These are phyloP conservation scores for Morella rubra DNA, from an alignment of 306 rosid genomes.

Conservation along the genomic window DNA sequence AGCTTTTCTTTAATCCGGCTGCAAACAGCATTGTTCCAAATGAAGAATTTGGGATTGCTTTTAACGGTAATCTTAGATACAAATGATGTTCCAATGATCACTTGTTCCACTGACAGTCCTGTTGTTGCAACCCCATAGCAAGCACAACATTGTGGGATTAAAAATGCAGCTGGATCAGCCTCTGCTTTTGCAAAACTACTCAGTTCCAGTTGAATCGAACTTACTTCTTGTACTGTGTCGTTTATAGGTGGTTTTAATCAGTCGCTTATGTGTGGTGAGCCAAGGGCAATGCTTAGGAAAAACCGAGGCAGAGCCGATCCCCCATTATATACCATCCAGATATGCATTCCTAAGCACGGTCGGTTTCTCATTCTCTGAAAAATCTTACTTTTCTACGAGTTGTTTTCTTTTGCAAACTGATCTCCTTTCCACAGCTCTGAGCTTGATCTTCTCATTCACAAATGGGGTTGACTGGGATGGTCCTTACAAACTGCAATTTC, in stretches of 20 bases:
- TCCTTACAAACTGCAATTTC: conserved; percentile 79
- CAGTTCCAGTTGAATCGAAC: conserved; percentile 2
- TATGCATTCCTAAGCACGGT: conserved; percentile 89
- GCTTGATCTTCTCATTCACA: conserved; percentile 91
- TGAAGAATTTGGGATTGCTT: conserved; percentile 80
- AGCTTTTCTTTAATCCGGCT: conserved; percentile 82
- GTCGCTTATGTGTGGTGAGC: conserved; percentile 95
- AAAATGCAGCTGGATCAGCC: not conserved
- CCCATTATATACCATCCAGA: conserved; percentile 75
- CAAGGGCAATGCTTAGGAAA: conserved; percentile 79
- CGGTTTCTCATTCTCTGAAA: conserved; percentile 9
- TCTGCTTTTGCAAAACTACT: not conserved
- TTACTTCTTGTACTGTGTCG: conserved; percentile 8
- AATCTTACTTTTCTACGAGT: not conserved
- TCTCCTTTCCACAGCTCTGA: conserved; percentile 49
- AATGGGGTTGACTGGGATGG: conserved; percentile 98
- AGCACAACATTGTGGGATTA: not conserved
- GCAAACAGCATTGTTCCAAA: conserved; percentile 65
- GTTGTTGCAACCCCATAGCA: too few relatives aligned
- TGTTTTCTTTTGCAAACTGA: conserved; percentile 16
- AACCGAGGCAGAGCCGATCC: conserved; percentile 85
- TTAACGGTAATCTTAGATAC: conserved; percentile 58
- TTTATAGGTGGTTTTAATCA: conserved; percentile 90
- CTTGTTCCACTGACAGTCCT: not conserved
- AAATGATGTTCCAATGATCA: not conserved